Conservation (phyloP, 805 yeast genomes). For the Wickerhamiella kurtzmanii region DNA sequence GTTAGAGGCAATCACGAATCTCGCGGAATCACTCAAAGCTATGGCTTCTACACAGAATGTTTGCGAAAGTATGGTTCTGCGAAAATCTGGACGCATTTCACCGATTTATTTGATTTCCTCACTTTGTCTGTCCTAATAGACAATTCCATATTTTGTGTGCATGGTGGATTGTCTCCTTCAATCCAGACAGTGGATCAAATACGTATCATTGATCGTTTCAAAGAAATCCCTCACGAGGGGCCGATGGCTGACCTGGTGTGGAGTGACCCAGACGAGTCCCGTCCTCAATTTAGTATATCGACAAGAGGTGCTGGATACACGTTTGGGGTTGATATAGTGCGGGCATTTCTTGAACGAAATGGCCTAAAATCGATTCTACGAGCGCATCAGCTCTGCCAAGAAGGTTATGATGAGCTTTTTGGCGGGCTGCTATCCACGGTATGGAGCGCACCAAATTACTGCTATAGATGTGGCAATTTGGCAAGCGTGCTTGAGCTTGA, state of each 20-base stretch:
- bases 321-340: conserved; percentile 83
- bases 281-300: conserved; percentile 64
- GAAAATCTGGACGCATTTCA: conserved; percentile 75
- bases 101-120: conserved; percentile 85
- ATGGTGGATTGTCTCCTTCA: conserved; percentile 93
- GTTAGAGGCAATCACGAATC: conserved; percentile 95
- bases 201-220: conserved; percentile 74
- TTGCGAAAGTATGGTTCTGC: conserved; percentile 71
- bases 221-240: conserved; percentile 97
- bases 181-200: conserved; percentile 91
- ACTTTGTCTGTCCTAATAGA: conserved; percentile 85
- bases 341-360: conserved; percentile 69
- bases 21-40: conserved; percentile 90
- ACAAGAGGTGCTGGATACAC: conserved; percentile 98
- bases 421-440: conserved; percentile 86
- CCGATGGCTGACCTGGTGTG: conserved; percentile 98
- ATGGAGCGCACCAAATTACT: conserved; percentile 98
- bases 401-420: conserved; percentile 88
- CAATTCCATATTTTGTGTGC: conserved; percentile 82
- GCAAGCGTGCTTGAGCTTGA: conserved; percentile 92
- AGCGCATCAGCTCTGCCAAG: conserved; percentile 95
- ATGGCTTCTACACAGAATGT: conserved; percentile 94
- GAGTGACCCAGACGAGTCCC: conserved; percentile 92
- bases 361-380: conserved; percentile 68
- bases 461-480: conserved; percentile 91